Base-by-base conservation (phyloP, 2,329 filamentous ascomycete genomes). In the Podosphaera fusca region DNA sequence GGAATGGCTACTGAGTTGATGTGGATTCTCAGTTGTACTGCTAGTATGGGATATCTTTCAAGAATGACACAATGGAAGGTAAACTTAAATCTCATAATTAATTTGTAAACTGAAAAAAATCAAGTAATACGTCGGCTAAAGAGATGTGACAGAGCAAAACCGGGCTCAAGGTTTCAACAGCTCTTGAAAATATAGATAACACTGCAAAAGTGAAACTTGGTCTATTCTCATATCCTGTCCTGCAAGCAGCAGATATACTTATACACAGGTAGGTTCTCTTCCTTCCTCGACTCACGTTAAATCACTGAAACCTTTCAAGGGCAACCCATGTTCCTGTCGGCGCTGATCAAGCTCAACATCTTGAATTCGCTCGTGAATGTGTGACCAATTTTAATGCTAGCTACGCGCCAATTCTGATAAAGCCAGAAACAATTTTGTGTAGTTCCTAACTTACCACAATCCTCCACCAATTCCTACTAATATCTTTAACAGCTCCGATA, bases 61-160 rank as follows among this genome's bases (percentile, higher is more conserved):
- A 77, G 92, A n/a, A 98, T 98, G 92, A 96, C 92, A 34, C 92
- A 96, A 70, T 98, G 92, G 89, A 98, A 98, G 81, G 87, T 87
- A 66, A 61, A 66, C 59, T 47, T 14, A 12, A 7, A 42, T 12
- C 38, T 42, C 10, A 4, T 12, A 12, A 4, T 6, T 42, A 14
- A 42, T 42, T 42, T 42, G 9, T 14, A 14, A 14, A 42, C 10
- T 12, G 10, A 7, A 3, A 12, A 42, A 42, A 42, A 6, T 42
- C 1, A 12, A 12, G 10, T 12, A 14, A 12, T 8, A 42, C 3
- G 10, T 42, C 21, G 38, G 38, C 38, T 42, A 12, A 42, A 12
- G n/a, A 14, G n/a, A 3, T 42, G 38, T 4, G 5, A 55, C 12
- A 55, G 53, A 55, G 53, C 29, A 55, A 55, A 34, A 10, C 14